Evolutionary conservation across 345 rosid species (phyloP).

Genomic region (Eucalyptus regnans): DNA sequence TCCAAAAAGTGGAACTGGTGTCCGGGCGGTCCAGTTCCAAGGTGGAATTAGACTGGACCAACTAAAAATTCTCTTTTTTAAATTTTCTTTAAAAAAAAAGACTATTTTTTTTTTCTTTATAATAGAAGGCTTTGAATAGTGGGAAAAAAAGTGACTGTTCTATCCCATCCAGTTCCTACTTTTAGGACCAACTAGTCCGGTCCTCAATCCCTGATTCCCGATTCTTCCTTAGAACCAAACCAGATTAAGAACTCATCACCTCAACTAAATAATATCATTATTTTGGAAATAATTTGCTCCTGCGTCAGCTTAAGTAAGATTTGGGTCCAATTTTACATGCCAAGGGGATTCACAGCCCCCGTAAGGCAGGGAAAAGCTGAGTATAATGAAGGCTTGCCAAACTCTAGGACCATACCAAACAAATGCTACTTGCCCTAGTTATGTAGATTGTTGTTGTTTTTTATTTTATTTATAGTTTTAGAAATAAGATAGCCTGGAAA

Average conservation of each 20-base stretch:
- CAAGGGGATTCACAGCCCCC: neutral
- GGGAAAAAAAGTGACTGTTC: too few relatives aligned
- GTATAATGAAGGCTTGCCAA: neutral
- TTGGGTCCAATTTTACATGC: neutral
- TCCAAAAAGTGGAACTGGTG: accelerated
- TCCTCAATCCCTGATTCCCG: accelerated
- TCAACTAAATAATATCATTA: neutral
- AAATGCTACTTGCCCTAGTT: neutral
- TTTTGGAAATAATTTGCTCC: neutral
- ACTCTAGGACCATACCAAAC: neutral
- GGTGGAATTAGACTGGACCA: too few relatives aligned
- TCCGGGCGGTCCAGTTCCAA: accelerated
- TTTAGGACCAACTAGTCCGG: too few relatives aligned
- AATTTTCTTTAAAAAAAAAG: too few relatives aligned
- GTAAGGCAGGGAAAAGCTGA: neutral
- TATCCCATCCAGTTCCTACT: accelerated
- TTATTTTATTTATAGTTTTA: neutral
- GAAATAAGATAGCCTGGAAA: neutral
- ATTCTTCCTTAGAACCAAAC: too few relatives aligned
- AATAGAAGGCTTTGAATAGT: too few relatives aligned
- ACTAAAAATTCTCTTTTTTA: too few relatives aligned
- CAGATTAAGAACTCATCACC: accelerated
- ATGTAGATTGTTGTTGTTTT: neutral
- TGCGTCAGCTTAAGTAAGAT: neutral
- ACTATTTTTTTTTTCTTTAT: too few relatives aligned